A percentile compares a stretch with the other conserved stretches of the same genome.
Conservation (phyloP, 345 rosid species). For the Eucalyptus sp. region DNA sequence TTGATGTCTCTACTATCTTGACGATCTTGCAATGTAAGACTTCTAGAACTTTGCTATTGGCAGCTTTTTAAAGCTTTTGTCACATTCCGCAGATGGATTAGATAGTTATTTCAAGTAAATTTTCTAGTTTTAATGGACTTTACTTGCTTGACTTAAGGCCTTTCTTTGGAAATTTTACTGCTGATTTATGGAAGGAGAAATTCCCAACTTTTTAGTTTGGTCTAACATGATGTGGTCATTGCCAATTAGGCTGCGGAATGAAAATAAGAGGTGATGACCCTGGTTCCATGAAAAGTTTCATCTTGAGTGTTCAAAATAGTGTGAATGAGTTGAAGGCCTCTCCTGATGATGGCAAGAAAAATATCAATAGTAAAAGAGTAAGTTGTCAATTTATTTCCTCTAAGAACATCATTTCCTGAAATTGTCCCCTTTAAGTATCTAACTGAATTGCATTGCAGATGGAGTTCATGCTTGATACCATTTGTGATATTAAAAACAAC, state of each 20-base stretch:
- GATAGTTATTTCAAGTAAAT: not conserved
- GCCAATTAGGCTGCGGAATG: conserved; percentile 78
- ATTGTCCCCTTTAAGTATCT: not conserved
- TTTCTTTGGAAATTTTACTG: not conserved
- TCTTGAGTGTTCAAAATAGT: conserved; percentile 63
- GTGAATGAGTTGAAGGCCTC: conserved; percentile 60
- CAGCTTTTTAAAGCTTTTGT: not conserved
- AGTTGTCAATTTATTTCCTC: not conserved
- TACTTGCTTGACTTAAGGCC: not conserved
- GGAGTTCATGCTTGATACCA: conserved; percentile 95
- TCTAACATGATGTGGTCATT: not conserved
- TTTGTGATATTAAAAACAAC: conserved; percentile 86
- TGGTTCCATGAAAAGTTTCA: conserved; percentile 69
- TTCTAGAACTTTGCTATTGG: not conserved
- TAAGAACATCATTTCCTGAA: not conserved
- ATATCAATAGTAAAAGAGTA: conserved; percentile 50
- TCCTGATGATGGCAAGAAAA: conserved; percentile 19
- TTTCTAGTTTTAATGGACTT: not conserved
- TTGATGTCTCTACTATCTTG: conserved; percentile 72
- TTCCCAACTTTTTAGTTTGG: not conserved
- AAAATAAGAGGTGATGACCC: conserved; percentile 91
- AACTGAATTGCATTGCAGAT: conserved; percentile 33
- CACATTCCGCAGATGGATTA: not conserved
- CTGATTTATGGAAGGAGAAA: not conserved
- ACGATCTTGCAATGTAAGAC: conserved; percentile 70